A percentile compares a stretch with the other conserved stretches of the same genome.
phyloP scores from a whole-genome alignment of 345 rosid genomes.

The Camelina laxa region DNA sequence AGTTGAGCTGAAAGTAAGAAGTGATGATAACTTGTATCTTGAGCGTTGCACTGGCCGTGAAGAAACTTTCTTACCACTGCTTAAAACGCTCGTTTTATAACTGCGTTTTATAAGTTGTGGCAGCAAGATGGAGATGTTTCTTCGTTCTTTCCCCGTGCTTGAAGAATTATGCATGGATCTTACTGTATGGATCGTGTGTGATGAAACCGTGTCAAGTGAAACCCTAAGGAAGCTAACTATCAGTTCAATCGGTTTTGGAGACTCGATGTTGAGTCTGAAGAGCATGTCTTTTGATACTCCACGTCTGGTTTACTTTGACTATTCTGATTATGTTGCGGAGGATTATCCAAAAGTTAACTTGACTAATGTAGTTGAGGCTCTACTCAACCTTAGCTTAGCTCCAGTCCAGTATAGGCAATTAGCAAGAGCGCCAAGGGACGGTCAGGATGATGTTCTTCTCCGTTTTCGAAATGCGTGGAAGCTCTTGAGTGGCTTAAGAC shows the following conservation, averaged over 20 bases:
- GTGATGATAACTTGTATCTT: no score
- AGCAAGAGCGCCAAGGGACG: not conserved
- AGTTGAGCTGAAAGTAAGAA: not conserved
- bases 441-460: not conserved
- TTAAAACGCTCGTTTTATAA: not conserved
- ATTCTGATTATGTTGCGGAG: not conserved
- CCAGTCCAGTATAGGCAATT: not conserved
- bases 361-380: slow-evolving; percentile 9
- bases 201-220: not conserved
- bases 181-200: not conserved
- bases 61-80: not conserved
- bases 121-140: not conserved
- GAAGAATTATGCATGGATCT: not conserved
- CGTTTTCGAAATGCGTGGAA: slow-evolving; percentile 13
- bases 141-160: not conserved
- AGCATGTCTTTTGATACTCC: slow-evolving; percentile 9
- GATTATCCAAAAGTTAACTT: slow-evolving; percentile 21
- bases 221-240: slow-evolving; percentile 6
- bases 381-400: not conserved
- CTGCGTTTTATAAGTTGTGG: not conserved
- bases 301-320: not conserved
- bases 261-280: not conserved
- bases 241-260: not conserved
- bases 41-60: not conserved
- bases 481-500: slow-evolving; percentile 8